A percentile compares a stretch with the other conserved stretches of the same genome.
Conservation (phyloP, 2,329 filamentous ascomycete species). For the Ophiostoma quercus region DNA sequence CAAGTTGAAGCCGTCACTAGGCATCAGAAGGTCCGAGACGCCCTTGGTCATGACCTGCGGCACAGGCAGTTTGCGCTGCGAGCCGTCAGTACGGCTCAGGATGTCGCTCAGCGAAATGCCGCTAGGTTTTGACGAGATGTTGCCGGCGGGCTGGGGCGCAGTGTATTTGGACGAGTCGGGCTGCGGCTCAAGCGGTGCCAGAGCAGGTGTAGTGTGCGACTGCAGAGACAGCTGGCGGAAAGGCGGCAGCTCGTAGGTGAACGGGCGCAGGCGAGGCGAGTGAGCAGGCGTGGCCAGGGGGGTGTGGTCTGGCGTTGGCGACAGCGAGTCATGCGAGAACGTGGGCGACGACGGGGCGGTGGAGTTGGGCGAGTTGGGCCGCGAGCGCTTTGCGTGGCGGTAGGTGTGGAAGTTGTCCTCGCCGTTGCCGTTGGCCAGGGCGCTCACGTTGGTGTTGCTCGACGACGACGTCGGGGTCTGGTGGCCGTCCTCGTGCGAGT, state of each 20-base stretch:
- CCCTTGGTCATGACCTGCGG: slow-evolving; percentile 80
- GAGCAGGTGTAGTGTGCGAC: slow-evolving; percentile 47
- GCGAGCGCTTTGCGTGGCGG: slow-evolving; percentile 76
- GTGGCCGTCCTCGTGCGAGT: slow-evolving; percentile 64
- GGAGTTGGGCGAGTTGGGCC: slow-evolving; percentile 90
- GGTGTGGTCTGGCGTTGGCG: slow-evolving; percentile 95
- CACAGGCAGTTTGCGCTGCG: slow-evolving; percentile 84
- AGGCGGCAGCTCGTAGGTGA: slow-evolving; percentile 72
- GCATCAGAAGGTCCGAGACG: slow-evolving; percentile 74
- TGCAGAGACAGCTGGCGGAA: slow-evolving; percentile 61
- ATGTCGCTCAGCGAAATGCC: slow-evolving; percentile 87
- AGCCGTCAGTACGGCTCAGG: slow-evolving; percentile 80
- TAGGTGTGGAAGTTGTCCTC: slow-evolving; percentile 72
- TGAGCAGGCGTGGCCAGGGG: slow-evolving; percentile 95
- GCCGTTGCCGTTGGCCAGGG: slow-evolving; percentile 39
- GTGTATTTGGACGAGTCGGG: slow-evolving; percentile 40
- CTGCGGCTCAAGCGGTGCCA: slow-evolving; percentile 56
- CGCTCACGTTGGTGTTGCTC: neutral
- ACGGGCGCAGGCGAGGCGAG: slow-evolving; percentile 81
- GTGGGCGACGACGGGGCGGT: slow-evolving; percentile 94
- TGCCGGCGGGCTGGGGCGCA: slow-evolving; percentile 47
- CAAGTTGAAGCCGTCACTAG: slow-evolving; percentile 58
- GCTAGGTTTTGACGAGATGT: slow-evolving; percentile 44
- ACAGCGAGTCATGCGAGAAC: slow-evolving; percentile 92
- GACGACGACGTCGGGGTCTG: slow-evolving; percentile 17